These are phyloP conservation scores for Starmerella stigmatis DNA, from an alignment of 805 yeast species.

Conservation along the genomic window DNA sequence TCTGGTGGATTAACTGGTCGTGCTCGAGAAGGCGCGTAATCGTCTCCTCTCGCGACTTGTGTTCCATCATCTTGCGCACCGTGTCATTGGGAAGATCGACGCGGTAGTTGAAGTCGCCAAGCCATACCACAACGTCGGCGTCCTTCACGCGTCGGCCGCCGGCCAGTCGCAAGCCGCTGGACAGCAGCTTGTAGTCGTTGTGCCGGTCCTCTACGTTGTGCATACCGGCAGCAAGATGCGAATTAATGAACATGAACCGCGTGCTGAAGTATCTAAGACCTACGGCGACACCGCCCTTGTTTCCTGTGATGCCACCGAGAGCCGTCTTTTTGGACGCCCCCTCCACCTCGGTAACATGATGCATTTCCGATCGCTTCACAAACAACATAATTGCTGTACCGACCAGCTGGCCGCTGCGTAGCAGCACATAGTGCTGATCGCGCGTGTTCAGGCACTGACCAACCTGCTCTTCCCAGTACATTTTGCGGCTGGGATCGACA, in stretches of 20 bases:
- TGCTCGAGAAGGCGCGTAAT: conserved; percentile 39
- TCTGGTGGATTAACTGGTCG: conserved; percentile 74
- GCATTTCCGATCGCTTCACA: conserved; percentile 49
- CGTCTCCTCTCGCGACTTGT: conserved; percentile 13
- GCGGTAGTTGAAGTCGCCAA: conserved; percentile 90
- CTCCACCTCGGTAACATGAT: conserved; percentile 65
- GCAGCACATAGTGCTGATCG: conserved; percentile 45
- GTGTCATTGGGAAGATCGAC: conserved; percentile 60
- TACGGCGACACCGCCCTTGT: conserved; percentile 93
- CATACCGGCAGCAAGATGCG: conserved; percentile 91
- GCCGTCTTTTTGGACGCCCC: conserved; percentile 96
- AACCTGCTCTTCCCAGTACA: conserved; percentile 67
- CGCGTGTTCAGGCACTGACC: conserved; percentile 49
- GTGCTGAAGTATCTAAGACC: conserved; percentile 75
- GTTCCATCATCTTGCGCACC: conserved; percentile 49
- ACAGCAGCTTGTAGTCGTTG: conserved; percentile 67
- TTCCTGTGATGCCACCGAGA: conserved; percentile 92
- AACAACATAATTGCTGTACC: conserved; percentile 73
- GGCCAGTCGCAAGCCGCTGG: conserved; percentile 65
- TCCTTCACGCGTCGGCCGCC: conserved; percentile 67
- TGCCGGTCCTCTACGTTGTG: conserved; percentile 73
- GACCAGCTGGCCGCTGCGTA: conserved; percentile 83
- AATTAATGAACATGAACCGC: conserved; percentile 71
- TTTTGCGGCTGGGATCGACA: conserved; percentile 69
- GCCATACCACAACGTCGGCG: conserved; percentile 83